phyloP scores from a whole-genome alignment of 1,284 basidiomycete genomes.

The Irpex lacteus region DNA sequence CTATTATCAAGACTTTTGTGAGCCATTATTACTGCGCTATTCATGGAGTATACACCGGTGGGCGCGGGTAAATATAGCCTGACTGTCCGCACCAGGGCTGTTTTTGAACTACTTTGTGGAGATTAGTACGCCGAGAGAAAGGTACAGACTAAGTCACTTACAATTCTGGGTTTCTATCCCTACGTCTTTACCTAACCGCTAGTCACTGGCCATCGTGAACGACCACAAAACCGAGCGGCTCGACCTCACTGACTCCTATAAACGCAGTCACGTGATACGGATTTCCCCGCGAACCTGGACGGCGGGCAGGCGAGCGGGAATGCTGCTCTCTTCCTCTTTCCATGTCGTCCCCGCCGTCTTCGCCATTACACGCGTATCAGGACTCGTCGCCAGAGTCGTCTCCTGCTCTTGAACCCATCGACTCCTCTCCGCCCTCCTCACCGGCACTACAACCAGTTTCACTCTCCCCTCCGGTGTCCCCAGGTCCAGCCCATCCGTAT shows the following conservation, averaged over 20 bases:
- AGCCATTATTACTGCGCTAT: too few relatives aligned
- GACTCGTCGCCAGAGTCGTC: constrained; percentile 21
- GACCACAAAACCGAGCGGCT: background rate
- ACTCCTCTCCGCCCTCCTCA: constrained; percentile 24
- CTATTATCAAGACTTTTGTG: too few relatives aligned
- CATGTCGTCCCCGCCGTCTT: constrained; percentile 9
- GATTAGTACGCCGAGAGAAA: too few relatives aligned
- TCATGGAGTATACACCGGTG: too few relatives aligned
- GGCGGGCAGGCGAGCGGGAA: background rate
- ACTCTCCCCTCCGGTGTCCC: constrained; percentile 23
- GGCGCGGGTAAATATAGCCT: too few relatives aligned
- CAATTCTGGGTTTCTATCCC: background rate
- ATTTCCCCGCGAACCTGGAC: constrained; percentile 1
- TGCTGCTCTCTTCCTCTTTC: background rate
- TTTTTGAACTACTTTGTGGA: too few relatives aligned
- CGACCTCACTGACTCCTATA: background rate
- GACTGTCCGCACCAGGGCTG: too few relatives aligned
- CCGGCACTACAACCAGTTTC: constrained; percentile 13
- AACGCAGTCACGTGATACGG: constrained; percentile 8
- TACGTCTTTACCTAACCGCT: background rate
- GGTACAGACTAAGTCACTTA: too few relatives aligned
- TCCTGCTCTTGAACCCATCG: constrained; percentile 16
- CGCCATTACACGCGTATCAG: background rate
- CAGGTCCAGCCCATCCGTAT: constrained; percentile 24
- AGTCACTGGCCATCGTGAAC: background rate